Evolutionary conservation across 2,329 filamentous ascomycete genomes (phyloP), one percentile per base, ranked within the genome.

Genomic region (Fusarium circinatum): DNA sequence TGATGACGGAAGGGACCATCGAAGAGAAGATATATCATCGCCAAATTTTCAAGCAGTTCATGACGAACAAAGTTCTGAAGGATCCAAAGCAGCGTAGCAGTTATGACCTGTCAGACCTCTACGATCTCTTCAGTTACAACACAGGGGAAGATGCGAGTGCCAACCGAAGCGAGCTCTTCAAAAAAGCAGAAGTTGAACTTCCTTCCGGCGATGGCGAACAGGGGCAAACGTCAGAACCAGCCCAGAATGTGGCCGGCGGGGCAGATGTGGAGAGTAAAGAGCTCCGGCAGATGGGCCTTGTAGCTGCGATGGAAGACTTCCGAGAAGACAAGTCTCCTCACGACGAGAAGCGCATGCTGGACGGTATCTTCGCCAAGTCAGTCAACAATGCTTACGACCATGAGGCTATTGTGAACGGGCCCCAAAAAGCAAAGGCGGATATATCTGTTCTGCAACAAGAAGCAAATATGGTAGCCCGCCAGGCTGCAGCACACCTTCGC

Each of bases 1-100:
- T 99, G n/a, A 97, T 99, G 93, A 98, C 94, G 8, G 94, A 96
- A 10, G 96, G 96, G 4, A 99, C 97, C 0, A 99, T 99, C 30
- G 96, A 99, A 80, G 96, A 99, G 82, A 99, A 99, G 85, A 99
- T 99, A 36, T 99, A 98, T 73, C 96, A 99, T 82, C 93, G 97
- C 22, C 96, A 99, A 79, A 96, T 99, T 57, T 99, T 97, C 87
- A 99, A 99, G 82, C 96, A 98, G 77, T 98, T 98, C 79, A 87
- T 99, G 70, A 96, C 95, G 8, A 98, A 98, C 84, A 98, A 98
- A 82, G 95, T 99, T 12, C 83, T 99, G 57, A 95, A 93, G 76
- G 96, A 99, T 77, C 95, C 96, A 0, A 98, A 97, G 79, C 95
- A 98, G 81, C 91, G 94, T 28, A 94, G 96, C 74, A 95, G 93